Evolutionary conservation across 768 basidiomycete genomes (phyloP).

Genomic region (Termitomyces sp.): DNA sequence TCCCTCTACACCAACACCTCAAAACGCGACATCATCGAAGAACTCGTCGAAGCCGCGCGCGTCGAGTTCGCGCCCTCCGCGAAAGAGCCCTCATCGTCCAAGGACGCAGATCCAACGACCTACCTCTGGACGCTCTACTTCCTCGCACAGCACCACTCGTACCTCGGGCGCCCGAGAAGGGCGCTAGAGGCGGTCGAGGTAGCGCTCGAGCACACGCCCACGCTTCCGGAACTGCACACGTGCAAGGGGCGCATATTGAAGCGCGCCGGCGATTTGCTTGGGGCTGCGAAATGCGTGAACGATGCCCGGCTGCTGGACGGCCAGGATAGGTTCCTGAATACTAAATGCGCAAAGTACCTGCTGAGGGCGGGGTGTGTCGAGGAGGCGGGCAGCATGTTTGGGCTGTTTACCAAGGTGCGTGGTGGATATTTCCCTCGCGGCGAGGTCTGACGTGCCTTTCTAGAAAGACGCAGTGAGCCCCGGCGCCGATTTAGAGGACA

Average conservation of each 20-base stretch:
- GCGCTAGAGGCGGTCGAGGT: conserved; percentile 59
- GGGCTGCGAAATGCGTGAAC: conserved; percentile 72
- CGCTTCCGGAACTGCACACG: conserved; percentile 85
- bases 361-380: conserved; percentile 76
- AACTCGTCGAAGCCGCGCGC: conserved; percentile 50
- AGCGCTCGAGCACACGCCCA: conserved; percentile 85
- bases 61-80: conserved; percentile 25
- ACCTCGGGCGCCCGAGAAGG: conserved; percentile 42
- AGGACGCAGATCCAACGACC: conserved; percentile 57
- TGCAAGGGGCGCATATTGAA: conserved; percentile 82
- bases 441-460: not conserved
- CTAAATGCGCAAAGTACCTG: conserved; percentile 88
- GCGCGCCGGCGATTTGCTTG: conserved; percentile 72
- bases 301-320: conserved; percentile 83
- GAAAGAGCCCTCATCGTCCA: conserved; percentile 15
- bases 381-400: conserved; percentile 70
- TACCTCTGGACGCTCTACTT: conserved; percentile 96
- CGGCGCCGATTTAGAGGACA: conserved; percentile 81
- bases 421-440: not conserved
- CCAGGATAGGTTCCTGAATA: conserved; percentile 94
- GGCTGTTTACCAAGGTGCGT: conserved; percentile 86
- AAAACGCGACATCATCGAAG: conserved; percentile 68
- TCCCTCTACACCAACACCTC: conserved; percentile 60
- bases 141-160: conserved; percentile 85
- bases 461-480: conserved; percentile 84